phyloP scores from a whole-genome alignment of 106 monocot species.

The Agapanthus africanus region DNA sequence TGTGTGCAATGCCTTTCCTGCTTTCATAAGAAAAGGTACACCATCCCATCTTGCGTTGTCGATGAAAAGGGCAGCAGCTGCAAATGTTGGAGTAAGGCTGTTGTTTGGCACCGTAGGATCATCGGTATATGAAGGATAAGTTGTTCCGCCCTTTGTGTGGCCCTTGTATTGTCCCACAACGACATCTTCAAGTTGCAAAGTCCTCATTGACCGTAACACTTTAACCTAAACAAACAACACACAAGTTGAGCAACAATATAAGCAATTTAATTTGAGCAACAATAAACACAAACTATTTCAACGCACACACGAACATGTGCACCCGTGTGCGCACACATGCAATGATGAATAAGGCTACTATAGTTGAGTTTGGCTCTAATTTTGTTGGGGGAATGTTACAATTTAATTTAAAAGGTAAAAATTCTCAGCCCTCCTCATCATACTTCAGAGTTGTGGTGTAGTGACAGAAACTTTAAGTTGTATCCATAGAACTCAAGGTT shows the following conservation, averaged over 20 bases:
- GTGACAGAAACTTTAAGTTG: no score
- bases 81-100: conserved; percentile 77
- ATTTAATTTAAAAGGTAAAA: neutral
- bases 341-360: neutral
- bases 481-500: no score
- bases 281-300: no score
- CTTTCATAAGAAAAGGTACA: conserved; percentile 90
- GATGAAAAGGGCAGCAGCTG: conserved; percentile 76
- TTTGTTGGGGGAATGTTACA: no score
- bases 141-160: conserved; percentile 49
- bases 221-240: conserved; percentile 43
- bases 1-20: conserved; percentile 66
- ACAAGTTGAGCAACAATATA: neutral
- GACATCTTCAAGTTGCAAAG: conserved; percentile 55
- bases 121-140: conserved; percentile 60
- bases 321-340: no score
- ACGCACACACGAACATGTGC: no score
- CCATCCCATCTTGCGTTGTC: conserved; percentile 89
- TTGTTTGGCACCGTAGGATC: conserved; percentile 67
- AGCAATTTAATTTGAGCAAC: no score
- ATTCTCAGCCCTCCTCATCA: no score
- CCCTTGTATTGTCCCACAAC: conserved; percentile 84
- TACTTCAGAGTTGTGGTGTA: no score
- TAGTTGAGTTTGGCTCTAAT: neutral
- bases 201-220: conserved; percentile 71